phyloP scores from a whole-genome alignment of 306 rosid species.

The Betula pendula region DNA sequence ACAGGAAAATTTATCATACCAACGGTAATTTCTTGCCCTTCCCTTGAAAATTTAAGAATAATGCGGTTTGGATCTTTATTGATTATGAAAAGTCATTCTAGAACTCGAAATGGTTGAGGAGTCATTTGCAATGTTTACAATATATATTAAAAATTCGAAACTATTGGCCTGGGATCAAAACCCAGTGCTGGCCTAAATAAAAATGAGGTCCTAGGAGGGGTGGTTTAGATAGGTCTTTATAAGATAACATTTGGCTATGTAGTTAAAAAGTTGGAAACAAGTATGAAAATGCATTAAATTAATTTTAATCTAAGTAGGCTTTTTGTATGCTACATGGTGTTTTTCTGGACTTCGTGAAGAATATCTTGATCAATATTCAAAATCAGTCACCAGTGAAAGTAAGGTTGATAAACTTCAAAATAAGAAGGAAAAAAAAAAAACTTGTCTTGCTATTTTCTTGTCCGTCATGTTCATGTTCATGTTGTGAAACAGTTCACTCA shows the following conservation, averaged over 20 bases:
- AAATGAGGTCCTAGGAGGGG: neutral
- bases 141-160: too few relatives aligned
- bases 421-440: neutral
- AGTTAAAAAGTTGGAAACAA: too few relatives aligned
- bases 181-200: neutral
- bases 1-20: slow-evolving; percentile 96
- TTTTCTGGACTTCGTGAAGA: too few relatives aligned
- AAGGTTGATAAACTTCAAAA: neutral
- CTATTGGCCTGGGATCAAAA: neutral
- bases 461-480: neutral
- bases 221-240: neutral
- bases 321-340: too few relatives aligned
- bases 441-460: neutral
- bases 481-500: neutral
- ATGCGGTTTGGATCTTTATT: neutral
- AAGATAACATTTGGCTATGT: neutral
- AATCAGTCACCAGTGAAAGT: neutral
- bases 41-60: neutral
- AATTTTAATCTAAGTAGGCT: neutral
- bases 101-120: too few relatives aligned
- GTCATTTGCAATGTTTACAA: too few relatives aligned
- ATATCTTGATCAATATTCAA: too few relatives aligned
- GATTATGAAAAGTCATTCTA: neutral
- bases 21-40: slow-evolving; percentile 60
- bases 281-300: neutral